Evolutionary conservation across 2,329 filamentous ascomycete species (phyloP), one percentile per base, ranked within the genome.

Genomic region (Pyricularia pennisetigena): DNA sequence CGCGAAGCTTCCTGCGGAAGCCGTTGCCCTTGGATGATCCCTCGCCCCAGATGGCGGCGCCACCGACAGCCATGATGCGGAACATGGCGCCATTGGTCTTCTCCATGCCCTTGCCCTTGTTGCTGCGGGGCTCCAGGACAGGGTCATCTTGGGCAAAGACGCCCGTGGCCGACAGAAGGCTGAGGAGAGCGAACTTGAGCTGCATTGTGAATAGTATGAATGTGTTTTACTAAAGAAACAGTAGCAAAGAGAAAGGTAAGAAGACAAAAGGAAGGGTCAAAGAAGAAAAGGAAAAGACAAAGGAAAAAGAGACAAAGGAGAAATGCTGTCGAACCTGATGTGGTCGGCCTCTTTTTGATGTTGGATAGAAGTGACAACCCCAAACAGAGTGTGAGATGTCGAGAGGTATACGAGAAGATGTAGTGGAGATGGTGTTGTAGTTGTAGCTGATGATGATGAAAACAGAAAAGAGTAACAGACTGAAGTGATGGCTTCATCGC

Each of bases 1-100:
- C 70, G 35, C 70, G 70, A 23, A 74, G 72, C 68, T 71, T 65
- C 61, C 70, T 69, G 69, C 73, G 73, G 68, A 73, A 73, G 70
- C 71, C 72, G 70, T 71, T 68, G 16, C 71, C 72, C 7, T 71
- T 71, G 24, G 66, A 68, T 2, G 73, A 73, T n/a, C 71, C 72
- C 10, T 70, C 69, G 20, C 72, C 72, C 23, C 67, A 73, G 24
- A 72, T 74, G 20, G 73, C 71, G 1, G 73, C 73, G 14, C 72
- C 73, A 29, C 73, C 72, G 14, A 73, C 67, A 32, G 71, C 65
- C 64, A 66, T 66, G 35, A 66, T 66, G 10, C 14, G 9, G 64
- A 66, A 49, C 20, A n/a, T 61, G 23, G 57, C 57, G 6, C 57
- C 57, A 26, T 61, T n/a, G 57, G 64, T 66, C 24, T 54, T 66